A percentile compares a stretch with the other conserved stretches of the same genome.
phyloP scores from a whole-genome alignment of 257 asterid genomes.

The Solanum tacnaense region DNA sequence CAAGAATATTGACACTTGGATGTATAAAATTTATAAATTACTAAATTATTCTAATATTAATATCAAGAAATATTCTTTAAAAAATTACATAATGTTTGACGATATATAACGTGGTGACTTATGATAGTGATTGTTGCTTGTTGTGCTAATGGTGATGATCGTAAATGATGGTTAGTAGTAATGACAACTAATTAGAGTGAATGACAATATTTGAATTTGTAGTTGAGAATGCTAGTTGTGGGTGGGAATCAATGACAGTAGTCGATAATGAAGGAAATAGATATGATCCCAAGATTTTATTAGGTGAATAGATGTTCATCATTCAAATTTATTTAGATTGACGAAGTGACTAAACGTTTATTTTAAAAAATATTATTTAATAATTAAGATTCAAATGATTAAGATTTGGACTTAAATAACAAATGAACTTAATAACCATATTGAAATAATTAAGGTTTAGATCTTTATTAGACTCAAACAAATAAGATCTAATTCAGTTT shows the following conservation, averaged over 20 bases:
- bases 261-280: neutral
- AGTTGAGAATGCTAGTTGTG: neutral
- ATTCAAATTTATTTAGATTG: neutral
- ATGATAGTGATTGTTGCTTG: neutral
- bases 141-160: neutral
- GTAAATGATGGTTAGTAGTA: neutral
- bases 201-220: neutral
- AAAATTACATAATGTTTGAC: no score
- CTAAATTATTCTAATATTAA: no score
- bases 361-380: no score
- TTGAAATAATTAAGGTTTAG: neutral
- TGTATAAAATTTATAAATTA: no score
- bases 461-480: neutral
- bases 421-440: neutral
- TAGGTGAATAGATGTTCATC: no score
- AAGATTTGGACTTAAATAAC: neutral
- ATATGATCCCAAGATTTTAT: no score
- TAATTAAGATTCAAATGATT: neutral
- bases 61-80: accelerated
- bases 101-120: neutral
- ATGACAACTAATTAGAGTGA: accelerated
- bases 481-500: neutral
- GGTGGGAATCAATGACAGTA: accelerated
- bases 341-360: accelerated
- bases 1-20: no score